Base-by-base conservation (phyloP, 306 rosid genomes). In the Quercus aquifolioides region DNA sequence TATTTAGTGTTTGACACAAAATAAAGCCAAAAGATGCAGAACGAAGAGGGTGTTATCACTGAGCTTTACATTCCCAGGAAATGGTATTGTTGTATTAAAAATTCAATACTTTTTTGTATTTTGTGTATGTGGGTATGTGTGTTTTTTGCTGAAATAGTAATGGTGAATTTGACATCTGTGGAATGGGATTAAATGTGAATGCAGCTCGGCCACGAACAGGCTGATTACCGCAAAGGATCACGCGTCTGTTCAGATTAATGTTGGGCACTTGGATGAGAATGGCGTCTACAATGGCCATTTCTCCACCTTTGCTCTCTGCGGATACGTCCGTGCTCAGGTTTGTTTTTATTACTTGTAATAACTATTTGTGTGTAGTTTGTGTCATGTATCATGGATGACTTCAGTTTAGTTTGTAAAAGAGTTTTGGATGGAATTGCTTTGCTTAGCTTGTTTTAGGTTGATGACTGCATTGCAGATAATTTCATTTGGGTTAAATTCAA, bases 161-260 rank as follows among this genome's bases (percentile, higher is more conserved):
- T n/a, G 30, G 33, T 70, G 73, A n/a, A 4, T 11, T 10, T 64
- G 41, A 25, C 25, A 38, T 6, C 23, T 72, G 10, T 18, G 72
- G 63, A 60, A 20, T 74, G 46, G 46, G 11, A 38, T 38, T 38
- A 38, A 38, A 1, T 15, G 49, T 21, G 52, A 55, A 0, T 81
- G 63, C 84, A 93, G 94, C 80, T 94, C 94, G 41, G 97, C 98
- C 0, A 94, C 98, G 7, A 91, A 94, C 68, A 83, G 97, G 75
- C 79, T 91, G 85, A 94, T 94, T 1, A 90, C 97, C 1, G 79
- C 98, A 0, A 93, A 91, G 86, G 97, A 93, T 76, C 93, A 93
- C 51, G 98, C 98, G 0, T 91, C 94, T 0, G 94, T 91, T 75
- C 94, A 91, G 88, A 80, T 94, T 3, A 91, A 94, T 79, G 43